Conservation (phyloP, 768 basidiomycete genomes). For the Omphalotus guepiniiformis region DNA sequence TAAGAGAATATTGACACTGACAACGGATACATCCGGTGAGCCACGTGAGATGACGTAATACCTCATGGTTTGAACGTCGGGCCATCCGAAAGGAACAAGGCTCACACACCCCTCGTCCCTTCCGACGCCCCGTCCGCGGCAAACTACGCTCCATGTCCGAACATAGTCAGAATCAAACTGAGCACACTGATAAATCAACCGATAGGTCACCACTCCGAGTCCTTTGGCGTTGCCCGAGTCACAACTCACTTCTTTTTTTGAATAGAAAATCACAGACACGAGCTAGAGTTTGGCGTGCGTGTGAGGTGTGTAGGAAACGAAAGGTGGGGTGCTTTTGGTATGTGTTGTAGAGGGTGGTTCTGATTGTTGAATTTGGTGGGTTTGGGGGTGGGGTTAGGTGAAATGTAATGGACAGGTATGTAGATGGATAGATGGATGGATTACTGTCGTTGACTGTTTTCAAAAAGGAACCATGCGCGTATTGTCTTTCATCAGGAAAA, state of each 20-base stretch:
- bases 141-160: no score
- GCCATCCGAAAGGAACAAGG: background rate
- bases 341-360: background rate
- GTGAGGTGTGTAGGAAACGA: constrained; percentile 15
- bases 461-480: constrained; percentile 15
- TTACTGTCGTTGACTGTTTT: no score
- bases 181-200: no score
- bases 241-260: background rate
- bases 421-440: no score
- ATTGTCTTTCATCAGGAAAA: constrained; percentile 16
- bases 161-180: no score
- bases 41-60: background rate
- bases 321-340: constrained; percentile 9
- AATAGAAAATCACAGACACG: constrained; percentile 9
- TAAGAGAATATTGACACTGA: background rate
- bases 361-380: background rate
- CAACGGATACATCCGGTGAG: background rate
- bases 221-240: constrained; percentile 2
- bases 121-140: background rate
- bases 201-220: no score
- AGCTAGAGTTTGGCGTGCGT: constrained; percentile 17
- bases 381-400: no score
- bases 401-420: constrained; percentile 17
- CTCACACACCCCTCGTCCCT: background rate
- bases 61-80: background rate